Base-by-base conservation (phyloP, 2,329 filamentous ascomycete species). In the Microascus cirrosus region DNA sequence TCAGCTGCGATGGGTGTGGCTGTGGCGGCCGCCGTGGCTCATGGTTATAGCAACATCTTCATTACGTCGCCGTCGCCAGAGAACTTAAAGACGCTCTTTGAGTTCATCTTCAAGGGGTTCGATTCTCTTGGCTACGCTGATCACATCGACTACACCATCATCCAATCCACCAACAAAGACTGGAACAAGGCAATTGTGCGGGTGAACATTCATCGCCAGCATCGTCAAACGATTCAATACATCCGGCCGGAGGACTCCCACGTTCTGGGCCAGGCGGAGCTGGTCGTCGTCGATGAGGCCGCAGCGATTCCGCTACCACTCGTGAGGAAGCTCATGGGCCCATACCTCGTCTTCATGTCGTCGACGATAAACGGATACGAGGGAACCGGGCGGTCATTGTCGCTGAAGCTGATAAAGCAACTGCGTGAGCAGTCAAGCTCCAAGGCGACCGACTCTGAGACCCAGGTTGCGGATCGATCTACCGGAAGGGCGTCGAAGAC, bases 321-420 rank as follows among this genome's bases (percentile, higher is more conserved):
- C 2, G 94, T 99, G 8, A 82, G 87, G 64, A 96, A 96, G 73
- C 79, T 99, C 48, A 92, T 99, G 83, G 94, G 94, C 0, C 93
- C 93, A 15, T 99, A 99, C 71, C 78, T 99, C 42, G 91, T 97
- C 10, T 99, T 99, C 73, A 97, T 99, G 94, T 91, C 95, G 1
- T 99, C 94, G 0, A 99, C 94, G 1, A 96, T 99, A 74, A 97
- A 97, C 68, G 94, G 94, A 59, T 99, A 99, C 69, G 94, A 99
- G 75, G 94, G 94, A 59, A 99, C 94, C 7, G 94, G 94, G 48
- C 85, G 94, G 59, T 97, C 94, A 1, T 79, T 99, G 6, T 97
- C 94, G 0, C 77, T 99, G 57, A 99, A 99, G 74, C 80, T 99
- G 63, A 96, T 99, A 62, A 95, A 97, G 70, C 93, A 99, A 72